Conservation (phyloP, 257 asterid genomes). For the Plantago ovata region DNA sequence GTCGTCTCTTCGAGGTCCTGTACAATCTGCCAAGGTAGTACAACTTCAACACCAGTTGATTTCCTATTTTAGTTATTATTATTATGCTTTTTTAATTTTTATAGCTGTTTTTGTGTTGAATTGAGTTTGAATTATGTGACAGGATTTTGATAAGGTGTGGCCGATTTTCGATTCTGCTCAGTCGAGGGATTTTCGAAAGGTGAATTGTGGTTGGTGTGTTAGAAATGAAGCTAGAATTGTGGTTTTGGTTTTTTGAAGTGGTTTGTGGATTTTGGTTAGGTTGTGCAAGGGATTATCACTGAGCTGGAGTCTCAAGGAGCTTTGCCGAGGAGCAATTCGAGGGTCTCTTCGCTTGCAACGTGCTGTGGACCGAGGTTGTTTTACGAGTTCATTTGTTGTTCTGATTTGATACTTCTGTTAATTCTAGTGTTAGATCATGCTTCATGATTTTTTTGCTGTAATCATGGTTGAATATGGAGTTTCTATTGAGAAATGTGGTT, state of each 20-base stretch:
- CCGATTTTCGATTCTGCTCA: conserved; percentile 98
- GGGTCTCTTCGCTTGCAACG: conserved; percentile 98
- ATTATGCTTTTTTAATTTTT: no score
- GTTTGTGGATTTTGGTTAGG: conserved; percentile 38
- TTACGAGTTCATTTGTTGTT: background rate
- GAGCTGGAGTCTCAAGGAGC: conserved; percentile 99
- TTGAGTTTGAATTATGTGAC: conserved; percentile 24
- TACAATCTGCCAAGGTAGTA: no score
- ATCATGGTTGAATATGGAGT: no score
- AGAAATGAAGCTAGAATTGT: background rate
- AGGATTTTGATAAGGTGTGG: conserved; percentile 99
- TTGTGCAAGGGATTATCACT: conserved; percentile 94
- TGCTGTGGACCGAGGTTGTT: conserved; percentile 97
- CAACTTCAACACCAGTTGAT: no score
- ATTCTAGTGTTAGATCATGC: no score
- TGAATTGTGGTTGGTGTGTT: conserved; percentile 19
- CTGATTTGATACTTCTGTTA: no score
- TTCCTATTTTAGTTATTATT: no score
- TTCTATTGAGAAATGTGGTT: no score
- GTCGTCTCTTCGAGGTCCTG: conserved; percentile 94
- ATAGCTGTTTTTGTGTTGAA: no score
- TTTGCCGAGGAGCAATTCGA: conserved; percentile 95
- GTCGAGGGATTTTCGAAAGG: conserved; percentile 99
- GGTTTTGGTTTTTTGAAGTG: conserved; percentile 12
- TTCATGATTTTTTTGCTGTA: no score